Conservation (phyloP, 495 filamentous ascomycete species). For the Pyronema omphalodes region DNA sequence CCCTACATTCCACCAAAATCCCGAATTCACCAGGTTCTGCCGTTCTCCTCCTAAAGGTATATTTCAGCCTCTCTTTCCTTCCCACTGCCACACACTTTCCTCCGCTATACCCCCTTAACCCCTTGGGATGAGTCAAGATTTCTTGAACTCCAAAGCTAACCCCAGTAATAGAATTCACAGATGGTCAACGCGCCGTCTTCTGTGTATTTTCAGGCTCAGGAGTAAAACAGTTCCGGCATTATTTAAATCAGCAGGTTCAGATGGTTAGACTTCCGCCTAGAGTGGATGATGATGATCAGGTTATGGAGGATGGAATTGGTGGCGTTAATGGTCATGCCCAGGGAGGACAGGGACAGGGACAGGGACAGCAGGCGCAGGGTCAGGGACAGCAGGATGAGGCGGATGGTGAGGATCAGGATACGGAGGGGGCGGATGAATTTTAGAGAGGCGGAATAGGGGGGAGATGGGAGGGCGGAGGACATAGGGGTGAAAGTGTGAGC, state of each 20-base stretch:
- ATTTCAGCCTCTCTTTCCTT: neutral
- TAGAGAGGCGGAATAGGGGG: too few relatives aligned
- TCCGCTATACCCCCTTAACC: too few relatives aligned
- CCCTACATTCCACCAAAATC: constrained; percentile 52
- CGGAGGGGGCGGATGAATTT: too few relatives aligned
- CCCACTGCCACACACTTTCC: too few relatives aligned
- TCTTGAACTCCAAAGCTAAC: too few relatives aligned
- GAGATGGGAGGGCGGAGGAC: too few relatives aligned
- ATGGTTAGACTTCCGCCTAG: neutral
- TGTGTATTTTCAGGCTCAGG: constrained; percentile 91
- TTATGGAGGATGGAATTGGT: neutral
- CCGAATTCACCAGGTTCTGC: constrained; percentile 66
- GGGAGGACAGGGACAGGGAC: neutral
- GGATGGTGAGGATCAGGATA: too few relatives aligned
- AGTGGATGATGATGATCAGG: neutral
- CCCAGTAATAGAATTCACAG: constrained; percentile 62
- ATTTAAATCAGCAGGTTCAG: constrained; percentile 41
- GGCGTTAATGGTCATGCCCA: neutral
- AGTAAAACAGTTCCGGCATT: constrained; percentile 55
- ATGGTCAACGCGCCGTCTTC: constrained; percentile 79
- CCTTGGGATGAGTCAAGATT: too few relatives aligned
- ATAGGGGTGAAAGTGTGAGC: too few relatives aligned
- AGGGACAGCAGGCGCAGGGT: too few relatives aligned
- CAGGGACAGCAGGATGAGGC: too few relatives aligned
- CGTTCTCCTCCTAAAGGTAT: constrained; percentile 62